Percentiles rank a stretch among this genome's conserved stretches.
Conservation (phyloP, 2,329 filamentous ascomycete genomes). For the Aureobasidium sp. region DNA sequence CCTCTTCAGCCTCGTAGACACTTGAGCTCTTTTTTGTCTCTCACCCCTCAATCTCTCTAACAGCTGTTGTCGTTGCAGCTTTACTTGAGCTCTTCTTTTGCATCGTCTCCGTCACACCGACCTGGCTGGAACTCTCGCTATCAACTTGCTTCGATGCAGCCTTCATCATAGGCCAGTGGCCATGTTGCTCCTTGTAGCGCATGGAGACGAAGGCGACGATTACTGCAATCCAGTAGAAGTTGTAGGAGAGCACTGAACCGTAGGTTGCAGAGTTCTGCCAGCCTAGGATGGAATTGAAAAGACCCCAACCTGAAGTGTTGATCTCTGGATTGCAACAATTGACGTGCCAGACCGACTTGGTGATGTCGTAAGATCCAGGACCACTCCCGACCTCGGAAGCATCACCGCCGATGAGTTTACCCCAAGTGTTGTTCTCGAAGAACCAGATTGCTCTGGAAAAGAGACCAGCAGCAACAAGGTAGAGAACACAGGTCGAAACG, state of each 20-base stretch:
- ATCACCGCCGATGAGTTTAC: slow-evolving; percentile 53
- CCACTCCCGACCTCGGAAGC: slow-evolving; percentile 55
- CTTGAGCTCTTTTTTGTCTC: neutral
- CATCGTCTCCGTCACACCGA: slow-evolving; percentile 15
- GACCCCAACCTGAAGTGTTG: slow-evolving; percentile 72
- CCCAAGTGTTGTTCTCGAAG: slow-evolving; percentile 62
- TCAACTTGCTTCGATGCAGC: slow-evolving; percentile 8
- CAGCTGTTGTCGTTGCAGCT: slow-evolving; percentile 11
- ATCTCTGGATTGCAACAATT: slow-evolving; percentile 71
- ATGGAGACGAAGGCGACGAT: slow-evolving; percentile 56
- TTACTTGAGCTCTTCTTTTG: slow-evolving; percentile 15
- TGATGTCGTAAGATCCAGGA: slow-evolving; percentile 70
- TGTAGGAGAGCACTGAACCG: slow-evolving; percentile 79
- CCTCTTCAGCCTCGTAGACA: no score
- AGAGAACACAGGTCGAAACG: slow-evolving; percentile 70
- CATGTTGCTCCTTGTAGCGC: slow-evolving; percentile 56
- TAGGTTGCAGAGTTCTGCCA: slow-evolving; percentile 87
- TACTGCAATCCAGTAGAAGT: slow-evolving; percentile 70
- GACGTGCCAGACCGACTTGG: slow-evolving; percentile 71
- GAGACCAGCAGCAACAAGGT: slow-evolving; percentile 73
- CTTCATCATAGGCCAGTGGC: slow-evolving; percentile 38
- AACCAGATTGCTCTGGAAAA: slow-evolving; percentile 71
- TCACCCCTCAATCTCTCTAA: slow-evolving; percentile 16
- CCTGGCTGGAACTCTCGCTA: slow-evolving; percentile 15
- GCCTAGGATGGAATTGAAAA: slow-evolving; percentile 78